A percentile compares a stretch with the other conserved stretches of the same genome.
Conservation (phyloP, 352 stramenopile genomes). For the Peronospora farinosa region DNA sequence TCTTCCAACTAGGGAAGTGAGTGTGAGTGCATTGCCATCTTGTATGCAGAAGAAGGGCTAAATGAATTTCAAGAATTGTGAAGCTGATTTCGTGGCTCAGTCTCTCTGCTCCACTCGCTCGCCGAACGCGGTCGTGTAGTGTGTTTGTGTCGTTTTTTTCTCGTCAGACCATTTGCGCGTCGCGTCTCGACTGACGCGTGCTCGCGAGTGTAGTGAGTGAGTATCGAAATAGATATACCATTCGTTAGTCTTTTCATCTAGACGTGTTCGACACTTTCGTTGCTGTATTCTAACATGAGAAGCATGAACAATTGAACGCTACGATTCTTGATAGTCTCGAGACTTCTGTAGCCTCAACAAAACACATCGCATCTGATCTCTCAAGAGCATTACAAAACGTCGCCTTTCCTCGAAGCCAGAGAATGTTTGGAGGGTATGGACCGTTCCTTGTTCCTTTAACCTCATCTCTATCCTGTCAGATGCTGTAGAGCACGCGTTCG, state of each 20-base stretch:
- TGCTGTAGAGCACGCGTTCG: conserved; percentile 70
- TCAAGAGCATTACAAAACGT: too few species aligned
- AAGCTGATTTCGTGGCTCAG: conserved; percentile 18
- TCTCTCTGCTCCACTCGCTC: conserved; percentile 28
- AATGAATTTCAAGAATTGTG: conserved; percentile 33
- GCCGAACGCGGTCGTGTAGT: conserved; percentile 25
- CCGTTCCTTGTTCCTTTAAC: conserved; percentile 46
- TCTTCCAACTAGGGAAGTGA: conserved; percentile 26
- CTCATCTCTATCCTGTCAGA: conserved; percentile 73
- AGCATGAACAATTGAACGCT: neutral
- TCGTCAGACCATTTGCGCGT: conserved; percentile 21
- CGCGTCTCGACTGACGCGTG: conserved; percentile 18
- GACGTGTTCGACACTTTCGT: neutral
- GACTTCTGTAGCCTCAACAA: too few species aligned
- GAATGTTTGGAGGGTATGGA: conserved; percentile 7
- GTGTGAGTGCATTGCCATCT: conserved; percentile 28
- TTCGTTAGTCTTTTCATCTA: conserved; percentile 20
- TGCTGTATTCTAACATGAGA: conserved; percentile 2
- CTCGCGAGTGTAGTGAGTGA: conserved; percentile 30
- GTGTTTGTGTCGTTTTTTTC: conserved; percentile 15
- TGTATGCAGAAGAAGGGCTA: conserved; percentile 33
- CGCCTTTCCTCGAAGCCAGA: neutral
- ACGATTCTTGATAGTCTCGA: too few species aligned
- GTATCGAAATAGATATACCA: conserved; percentile 33
- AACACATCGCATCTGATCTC: too few species aligned